Evolutionary conservation across 116 monocot species (phyloP).

Genomic region (Posidonia oceanica): DNA sequence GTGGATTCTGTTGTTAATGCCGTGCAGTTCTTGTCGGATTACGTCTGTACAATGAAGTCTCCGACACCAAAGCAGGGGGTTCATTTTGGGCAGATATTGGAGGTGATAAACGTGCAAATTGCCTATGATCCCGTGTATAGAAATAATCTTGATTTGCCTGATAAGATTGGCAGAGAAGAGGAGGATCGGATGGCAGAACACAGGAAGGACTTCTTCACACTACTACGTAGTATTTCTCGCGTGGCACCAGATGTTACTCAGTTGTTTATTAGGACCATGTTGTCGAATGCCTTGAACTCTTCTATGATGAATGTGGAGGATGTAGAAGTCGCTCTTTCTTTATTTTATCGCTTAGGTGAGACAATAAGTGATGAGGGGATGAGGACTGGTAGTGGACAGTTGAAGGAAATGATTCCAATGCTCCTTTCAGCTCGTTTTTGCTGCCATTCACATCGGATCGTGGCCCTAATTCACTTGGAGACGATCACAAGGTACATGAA

Average conservation of each 20-base stretch:
- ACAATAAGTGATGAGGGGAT: constrained; percentile 60
- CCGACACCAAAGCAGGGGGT: constrained; percentile 51
- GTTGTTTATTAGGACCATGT: constrained; percentile 51
- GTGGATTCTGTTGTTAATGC: constrained; percentile 45
- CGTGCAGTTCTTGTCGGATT: constrained; percentile 60
- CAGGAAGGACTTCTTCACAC: constrained; percentile 50
- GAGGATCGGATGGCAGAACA: constrained; percentile 77
- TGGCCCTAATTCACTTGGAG: constrained; percentile 78
- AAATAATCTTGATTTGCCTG: constrained; percentile 54
- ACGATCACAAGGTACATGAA: constrained; percentile 76
- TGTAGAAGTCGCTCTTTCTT: constrained; percentile 57
- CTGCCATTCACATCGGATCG: constrained; percentile 75
- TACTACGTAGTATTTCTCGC: constrained; percentile 63
- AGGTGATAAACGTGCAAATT: constrained; percentile 48
- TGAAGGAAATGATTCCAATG: constrained; percentile 65
- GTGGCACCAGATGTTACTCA: constrained; percentile 64
- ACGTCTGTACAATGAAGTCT: constrained; percentile 57
- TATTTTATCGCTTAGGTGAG: constrained; percentile 77
- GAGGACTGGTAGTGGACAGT: constrained; percentile 49
- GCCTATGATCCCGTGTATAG: constrained; percentile 54
- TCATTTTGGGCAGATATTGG: constrained; percentile 59
- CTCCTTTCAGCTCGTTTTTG: constrained; percentile 61
- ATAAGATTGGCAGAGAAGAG: constrained; percentile 86
- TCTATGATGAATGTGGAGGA: constrained; percentile 59
- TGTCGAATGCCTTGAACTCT: constrained; percentile 32